A percentile compares a stretch with the other conserved stretches of the same genome.
These are phyloP conservation scores for Epichloe baconii DNA, from an alignment of 2,329 filamentous ascomycete species.

Conservation along the genomic window DNA sequence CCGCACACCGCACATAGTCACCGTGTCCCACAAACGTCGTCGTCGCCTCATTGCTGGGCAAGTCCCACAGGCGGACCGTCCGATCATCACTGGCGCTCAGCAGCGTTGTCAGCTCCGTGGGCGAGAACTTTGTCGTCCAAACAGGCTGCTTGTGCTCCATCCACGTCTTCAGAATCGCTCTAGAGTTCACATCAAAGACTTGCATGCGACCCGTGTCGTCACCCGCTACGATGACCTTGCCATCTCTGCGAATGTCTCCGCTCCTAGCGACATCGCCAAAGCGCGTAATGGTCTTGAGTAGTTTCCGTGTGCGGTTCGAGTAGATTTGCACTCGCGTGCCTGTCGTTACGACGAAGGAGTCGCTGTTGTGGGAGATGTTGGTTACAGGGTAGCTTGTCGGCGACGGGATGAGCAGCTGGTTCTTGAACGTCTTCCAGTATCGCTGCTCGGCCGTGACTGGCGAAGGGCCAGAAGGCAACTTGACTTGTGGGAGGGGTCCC, in stretches of 20 bases:
- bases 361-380: slow-evolving; percentile 66
- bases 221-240: slow-evolving; percentile 77
- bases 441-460: slow-evolving; percentile 82
- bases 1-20: slow-evolving; percentile 82
- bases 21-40: slow-evolving; percentile 73
- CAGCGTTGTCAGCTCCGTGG: slow-evolving; percentile 69
- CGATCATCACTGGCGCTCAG: slow-evolving; percentile 88
- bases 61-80: slow-evolving; percentile 87
- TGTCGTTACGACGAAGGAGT: slow-evolving; percentile 86
- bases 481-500: slow-evolving; percentile 64
- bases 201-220: slow-evolving; percentile 88
- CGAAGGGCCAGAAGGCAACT: slow-evolving; percentile 69
- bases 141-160: slow-evolving; percentile 86
- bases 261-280: slow-evolving; percentile 87
- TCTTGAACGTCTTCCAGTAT: slow-evolving; percentile 95
- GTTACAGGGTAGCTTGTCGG: slow-evolving; percentile 83
- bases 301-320: slow-evolving; percentile 80
- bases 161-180: slow-evolving; percentile 93
- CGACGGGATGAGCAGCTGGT: slow-evolving; percentile 78
- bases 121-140: slow-evolving; percentile 87
- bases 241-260: slow-evolving; percentile 79
- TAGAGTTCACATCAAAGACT: slow-evolving; percentile 79
- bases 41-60: slow-evolving; percentile 65
- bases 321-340: slow-evolving; percentile 88
- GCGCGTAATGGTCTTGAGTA: slow-evolving; percentile 84